Evolutionary conservation across 805 yeast genomes (phyloP), one percentile per base, ranked within the genome.

Genomic region (Wickerhamomyces canadensis): DNA sequence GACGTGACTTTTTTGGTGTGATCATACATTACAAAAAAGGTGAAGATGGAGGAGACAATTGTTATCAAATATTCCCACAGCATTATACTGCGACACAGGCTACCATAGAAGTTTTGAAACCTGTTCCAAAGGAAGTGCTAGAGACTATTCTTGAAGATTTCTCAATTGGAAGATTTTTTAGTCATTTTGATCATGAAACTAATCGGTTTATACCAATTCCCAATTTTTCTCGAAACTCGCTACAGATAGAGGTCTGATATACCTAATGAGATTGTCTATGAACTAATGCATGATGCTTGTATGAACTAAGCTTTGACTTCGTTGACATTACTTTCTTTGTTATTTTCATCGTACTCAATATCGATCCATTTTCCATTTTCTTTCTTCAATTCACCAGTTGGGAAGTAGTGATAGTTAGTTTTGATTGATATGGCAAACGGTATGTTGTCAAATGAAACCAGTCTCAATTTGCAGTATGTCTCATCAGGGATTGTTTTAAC

Each of bases 361-460:
- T 74, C 77, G 31, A 67, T 60, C 84, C 84, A 77, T 46, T 72
- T 60, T 6, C 58, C 64, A 3, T 47, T 47, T 36, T 72, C 68
- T 50, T 73, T 76, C 47, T 67, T 71, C 42, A 80, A 54, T 54
- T 79, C 84, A 10, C 72, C 69, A 4, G 88, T 82, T 31, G 87
- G 86, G 67, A 86, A 88, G 55, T 88, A 88, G 54, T 88, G 96
- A 54, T 85, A 84, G 58, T 85, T 86, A 1, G 94, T 85, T 62
- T 86, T 85, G 48, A 88, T 60, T 1, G 95, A 81, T 33, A 82
- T 78, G 1, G 96, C 96, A 49, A 80, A 75, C 16, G 96, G 95
- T 18, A 86, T 79, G 43, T 83, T 82, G 50, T 89, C 96, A 59
- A 83, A 87, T 1, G 94, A 77, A 31, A 87, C 89, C 27, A 84